Conservation (phyloP, 371 early-diverging fungal species). For the Mucor irregularis region DNA sequence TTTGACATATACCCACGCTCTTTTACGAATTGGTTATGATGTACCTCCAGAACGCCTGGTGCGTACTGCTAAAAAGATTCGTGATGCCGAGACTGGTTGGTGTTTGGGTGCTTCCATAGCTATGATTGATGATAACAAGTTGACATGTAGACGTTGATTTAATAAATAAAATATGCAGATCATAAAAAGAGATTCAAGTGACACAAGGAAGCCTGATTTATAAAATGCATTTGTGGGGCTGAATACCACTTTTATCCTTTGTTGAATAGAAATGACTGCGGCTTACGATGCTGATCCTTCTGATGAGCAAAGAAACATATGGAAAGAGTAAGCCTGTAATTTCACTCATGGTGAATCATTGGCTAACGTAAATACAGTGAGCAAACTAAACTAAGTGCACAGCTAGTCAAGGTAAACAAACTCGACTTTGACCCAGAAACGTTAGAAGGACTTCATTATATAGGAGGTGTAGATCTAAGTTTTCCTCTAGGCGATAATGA, state of each 20-base stretch:
- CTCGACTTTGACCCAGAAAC: slow-evolving; percentile 27
- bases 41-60: slow-evolving; percentile 72
- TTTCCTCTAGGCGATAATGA: slow-evolving; percentile 64
- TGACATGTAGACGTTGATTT: slow-evolving; percentile 26
- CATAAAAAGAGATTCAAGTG: no score
- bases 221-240: no score
- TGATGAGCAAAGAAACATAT: slow-evolving; percentile 14
- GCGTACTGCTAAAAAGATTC: slow-evolving; percentile 87
- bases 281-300: slow-evolving; percentile 24
- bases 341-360: not conserved
- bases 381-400: slow-evolving; percentile 15
- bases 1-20: slow-evolving; percentile 79
- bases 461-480: slow-evolving; percentile 87
- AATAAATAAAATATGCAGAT: not conserved
- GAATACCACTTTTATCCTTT: no score
- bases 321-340: slow-evolving; percentile 20
- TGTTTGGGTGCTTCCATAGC: slow-evolving; percentile 91
- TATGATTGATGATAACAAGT: slow-evolving; percentile 56
- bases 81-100: slow-evolving; percentile 94
- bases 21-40: slow-evolving; percentile 84
- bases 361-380: not conserved
- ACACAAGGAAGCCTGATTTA: no score
- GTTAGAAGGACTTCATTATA: slow-evolving; percentile 51
- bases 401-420: slow-evolving; percentile 19
- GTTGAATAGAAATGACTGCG: not conserved